Evolutionary conservation across 1,284 basidiomycete genomes (phyloP), one percentile per base, ranked within the genome.

Genomic region (Cronartium ribicola): DNA sequence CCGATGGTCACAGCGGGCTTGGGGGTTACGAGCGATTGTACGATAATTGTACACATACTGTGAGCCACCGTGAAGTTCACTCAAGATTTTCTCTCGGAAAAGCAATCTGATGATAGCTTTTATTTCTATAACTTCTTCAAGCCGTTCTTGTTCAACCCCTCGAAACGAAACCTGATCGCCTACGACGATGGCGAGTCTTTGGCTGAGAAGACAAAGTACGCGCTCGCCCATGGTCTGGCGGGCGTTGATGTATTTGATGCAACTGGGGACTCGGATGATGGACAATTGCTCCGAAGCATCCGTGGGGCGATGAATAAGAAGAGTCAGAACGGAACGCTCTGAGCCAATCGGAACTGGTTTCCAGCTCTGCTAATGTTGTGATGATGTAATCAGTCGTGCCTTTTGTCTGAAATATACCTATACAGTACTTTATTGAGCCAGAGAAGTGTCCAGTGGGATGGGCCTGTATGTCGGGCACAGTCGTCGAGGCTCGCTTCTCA

Each of bases 141-240:
- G 70, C 70, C 70, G 43, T 73, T 73, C n/a, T 51, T 73, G 8
- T 73, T 73, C 22, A 73, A 73, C 51, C 70, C 64, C 2, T 60
- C 70, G 36, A 73, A 48, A 59, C 43, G 51, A 36, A 57, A 73
- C 59, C 37, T 73, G 3, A 73, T 73, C 37, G 64, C 55, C 13
- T 66, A 73, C 41, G 70, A 73, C 48, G 70, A 73, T 48, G 37
- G 62, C 13, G 37, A n/a, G 6, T 73, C 70, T 36, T 20, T 73
- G 14, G 36, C 46, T 59, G 63, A 73, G 41, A 73, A 73, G 22
- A 51, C 64, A 29, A 29, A 22, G 13, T 73, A 60, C 40, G 70
- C 70, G 11, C 62, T 59, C 11, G 22, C 39, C 3, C 40, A 66
- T 10, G 70, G 70, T 5, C 46, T 73, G 10, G 70, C 39, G 44